Evolutionary conservation across 768 basidiomycete genomes (phyloP).

Genomic region (Mycena chlorophos): DNA sequence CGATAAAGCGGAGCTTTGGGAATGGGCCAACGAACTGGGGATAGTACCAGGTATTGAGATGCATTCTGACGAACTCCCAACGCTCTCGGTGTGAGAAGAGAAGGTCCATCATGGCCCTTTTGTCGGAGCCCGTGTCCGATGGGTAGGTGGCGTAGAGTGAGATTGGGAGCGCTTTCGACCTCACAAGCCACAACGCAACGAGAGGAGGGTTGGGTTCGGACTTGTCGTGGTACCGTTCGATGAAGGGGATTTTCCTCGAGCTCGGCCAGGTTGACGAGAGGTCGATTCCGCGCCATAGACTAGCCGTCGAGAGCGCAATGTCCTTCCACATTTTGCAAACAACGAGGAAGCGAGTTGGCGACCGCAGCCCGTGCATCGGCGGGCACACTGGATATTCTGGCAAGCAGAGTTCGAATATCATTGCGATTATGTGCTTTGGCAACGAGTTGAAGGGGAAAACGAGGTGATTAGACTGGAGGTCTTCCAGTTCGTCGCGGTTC

Average conservation of each 20-base stretch:
- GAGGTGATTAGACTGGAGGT: not conserved
- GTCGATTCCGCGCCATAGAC: not conserved
- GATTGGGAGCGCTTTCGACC: not conserved
- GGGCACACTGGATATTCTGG: not conserved
- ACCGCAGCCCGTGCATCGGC: not conserved
- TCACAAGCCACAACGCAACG: not conserved
- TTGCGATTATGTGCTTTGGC: not conserved
- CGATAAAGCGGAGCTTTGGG: not conserved
- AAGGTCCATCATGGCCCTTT: not conserved
- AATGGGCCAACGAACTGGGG: not conserved
- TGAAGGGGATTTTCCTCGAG: too few relatives aligned
- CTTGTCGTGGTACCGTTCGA: too few relatives aligned
- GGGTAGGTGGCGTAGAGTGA: not conserved
- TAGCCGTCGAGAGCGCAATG: not conserved
- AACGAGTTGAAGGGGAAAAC: not conserved
- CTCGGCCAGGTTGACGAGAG: not conserved
- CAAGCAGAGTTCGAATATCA: not conserved
- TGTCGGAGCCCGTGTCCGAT: not conserved
- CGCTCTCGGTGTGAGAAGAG: not conserved
- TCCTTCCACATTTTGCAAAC: not conserved
- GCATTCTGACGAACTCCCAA: not conserved
- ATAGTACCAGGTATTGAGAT: not conserved
- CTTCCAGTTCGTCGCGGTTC: not conserved
- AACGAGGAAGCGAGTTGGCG: not conserved
- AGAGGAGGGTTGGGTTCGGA: not conserved